Conservation (phyloP, 495 filamentous ascomycete species). For the Penicillium roqueforti region DNA sequence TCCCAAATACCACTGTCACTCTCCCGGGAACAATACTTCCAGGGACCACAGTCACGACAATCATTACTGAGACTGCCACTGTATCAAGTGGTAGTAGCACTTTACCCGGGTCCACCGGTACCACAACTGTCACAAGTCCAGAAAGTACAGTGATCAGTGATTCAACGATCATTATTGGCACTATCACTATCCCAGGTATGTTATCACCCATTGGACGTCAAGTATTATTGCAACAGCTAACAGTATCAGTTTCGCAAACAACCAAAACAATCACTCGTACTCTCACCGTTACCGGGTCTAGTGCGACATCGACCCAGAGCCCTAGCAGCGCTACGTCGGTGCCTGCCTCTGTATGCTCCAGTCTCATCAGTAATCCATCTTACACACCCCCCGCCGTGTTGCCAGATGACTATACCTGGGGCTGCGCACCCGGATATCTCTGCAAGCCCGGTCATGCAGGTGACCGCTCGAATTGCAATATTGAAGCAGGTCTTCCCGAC, state of each 20-base stretch:
- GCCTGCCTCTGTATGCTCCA: conserved; percentile 30
- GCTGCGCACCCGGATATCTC: conserved; percentile 59
- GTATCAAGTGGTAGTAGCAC: background rate
- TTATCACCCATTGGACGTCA: background rate
- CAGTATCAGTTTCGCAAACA: conserved; percentile 1
- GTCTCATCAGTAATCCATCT: conserved; percentile 28
- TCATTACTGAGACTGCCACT: background rate
- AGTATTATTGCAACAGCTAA: background rate
- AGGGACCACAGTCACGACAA: background rate
- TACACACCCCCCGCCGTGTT: conserved; percentile 29
- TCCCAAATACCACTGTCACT: background rate
- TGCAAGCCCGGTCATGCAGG: conserved; percentile 40
- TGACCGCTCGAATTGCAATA: conserved; percentile 42
- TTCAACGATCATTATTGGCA: conserved; percentile 2
- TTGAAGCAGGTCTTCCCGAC: conserved; percentile 52
- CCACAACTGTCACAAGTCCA: conserved; percentile 11
- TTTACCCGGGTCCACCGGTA: background rate
- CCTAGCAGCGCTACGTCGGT: conserved; percentile 1
- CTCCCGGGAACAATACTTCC: background rate
- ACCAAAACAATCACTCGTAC: background rate
- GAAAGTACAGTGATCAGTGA: conserved; percentile 16
- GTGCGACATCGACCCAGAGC: conserved; percentile 5
- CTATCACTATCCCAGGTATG: conserved; percentile 8
- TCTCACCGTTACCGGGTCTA: conserved; percentile 6
- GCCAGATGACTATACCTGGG: conserved; percentile 45